These are phyloP conservation scores for Plasmodium chabaudi DNA, from an alignment of 169 alveolate genomes.

Conservation along the genomic window DNA sequence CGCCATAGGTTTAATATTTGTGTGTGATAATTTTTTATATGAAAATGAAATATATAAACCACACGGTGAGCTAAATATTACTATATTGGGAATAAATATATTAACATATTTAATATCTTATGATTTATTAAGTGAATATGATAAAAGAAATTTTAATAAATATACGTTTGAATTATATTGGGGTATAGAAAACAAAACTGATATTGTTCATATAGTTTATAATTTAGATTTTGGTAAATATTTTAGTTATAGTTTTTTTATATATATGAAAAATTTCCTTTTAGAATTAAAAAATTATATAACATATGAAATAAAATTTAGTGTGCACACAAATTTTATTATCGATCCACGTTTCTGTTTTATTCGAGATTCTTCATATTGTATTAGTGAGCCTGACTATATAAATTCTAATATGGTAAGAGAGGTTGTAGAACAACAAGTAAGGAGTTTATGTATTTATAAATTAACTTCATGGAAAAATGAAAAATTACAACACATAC, in stretches of 20 bases:
- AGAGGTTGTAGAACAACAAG: slow-evolving; percentile 73
- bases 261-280: slow-evolving; percentile 44
- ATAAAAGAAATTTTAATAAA: slow-evolving; percentile 9
- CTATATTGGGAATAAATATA: slow-evolving; percentile 24
- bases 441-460: slow-evolving; percentile 57
- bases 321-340: slow-evolving; percentile 50
- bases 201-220: slow-evolving; percentile 62
- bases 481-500: neutral
- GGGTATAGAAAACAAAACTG: slow-evolving; percentile 50
- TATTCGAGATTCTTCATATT: slow-evolving; percentile 61
- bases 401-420: slow-evolving; percentile 50
- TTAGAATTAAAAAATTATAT: slow-evolving; percentile 35
- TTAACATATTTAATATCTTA: slow-evolving; percentile 46
- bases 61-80: slow-evolving; percentile 53
- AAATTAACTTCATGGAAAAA: slow-evolving; percentile 19
- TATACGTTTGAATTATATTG: slow-evolving; percentile 61
- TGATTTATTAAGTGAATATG: slow-evolving; percentile 23
- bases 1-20: slow-evolving; percentile 44
- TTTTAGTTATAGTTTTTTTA: slow-evolving; percentile 66
- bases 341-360: slow-evolving; percentile 68
- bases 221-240: slow-evolving; percentile 69
- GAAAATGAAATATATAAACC: slow-evolving; percentile 69
- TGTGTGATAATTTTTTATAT: slow-evolving; percentile 65
- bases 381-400: slow-evolving; percentile 68
- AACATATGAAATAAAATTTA: slow-evolving; percentile 58